Evolutionary conservation across 805 yeast species (phyloP).

Genomic region (Metahyphopichia silvanorum): DNA sequence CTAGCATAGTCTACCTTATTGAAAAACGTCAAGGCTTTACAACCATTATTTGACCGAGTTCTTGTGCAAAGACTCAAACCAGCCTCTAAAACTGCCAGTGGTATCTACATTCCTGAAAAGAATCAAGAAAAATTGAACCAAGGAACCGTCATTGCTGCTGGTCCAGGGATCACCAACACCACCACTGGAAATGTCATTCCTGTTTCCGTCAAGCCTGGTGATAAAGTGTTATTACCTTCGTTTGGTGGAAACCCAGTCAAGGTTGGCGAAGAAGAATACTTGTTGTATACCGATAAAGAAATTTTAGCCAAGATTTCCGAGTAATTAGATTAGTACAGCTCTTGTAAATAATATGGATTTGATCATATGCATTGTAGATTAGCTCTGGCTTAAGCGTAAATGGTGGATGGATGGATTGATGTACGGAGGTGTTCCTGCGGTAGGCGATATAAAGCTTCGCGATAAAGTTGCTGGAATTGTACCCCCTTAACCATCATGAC

Average conservation of each 20-base stretch:
- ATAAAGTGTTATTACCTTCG: slow-evolving; percentile 88
- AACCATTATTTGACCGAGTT: slow-evolving; percentile 94
- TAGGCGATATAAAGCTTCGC: not conserved
- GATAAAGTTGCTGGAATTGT: not conserved
- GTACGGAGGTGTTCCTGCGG: not conserved
- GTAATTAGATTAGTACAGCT: slow-evolving; percentile 5
- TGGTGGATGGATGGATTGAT: no score
- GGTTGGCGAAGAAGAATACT: slow-evolving; percentile 78
- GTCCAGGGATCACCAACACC: slow-evolving; percentile 83
- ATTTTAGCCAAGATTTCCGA: slow-evolving; percentile 85
- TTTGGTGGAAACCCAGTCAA: slow-evolving; percentile 91
- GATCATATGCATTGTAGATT: no score
- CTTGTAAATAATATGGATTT: slow-evolving; percentile 1
- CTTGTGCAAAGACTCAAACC: slow-evolving; percentile 94
- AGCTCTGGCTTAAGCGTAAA: no score
- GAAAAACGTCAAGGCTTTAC: slow-evolving; percentile 81
- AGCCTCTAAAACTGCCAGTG: slow-evolving; percentile 85
- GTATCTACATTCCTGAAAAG: slow-evolving; percentile 92
- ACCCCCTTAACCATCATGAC: slow-evolving; percentile 1
- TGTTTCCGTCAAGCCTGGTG: slow-evolving; percentile 83
- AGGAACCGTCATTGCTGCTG: slow-evolving; percentile 90
- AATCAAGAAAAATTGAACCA: slow-evolving; percentile 91
- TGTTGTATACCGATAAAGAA: slow-evolving; percentile 90
- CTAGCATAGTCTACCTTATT: slow-evolving; percentile 39
- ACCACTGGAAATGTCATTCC: slow-evolving; percentile 67